Base-by-base conservation (phyloP, 2,329 filamentous ascomycete genomes). In the Zarea fungicola region DNA sequence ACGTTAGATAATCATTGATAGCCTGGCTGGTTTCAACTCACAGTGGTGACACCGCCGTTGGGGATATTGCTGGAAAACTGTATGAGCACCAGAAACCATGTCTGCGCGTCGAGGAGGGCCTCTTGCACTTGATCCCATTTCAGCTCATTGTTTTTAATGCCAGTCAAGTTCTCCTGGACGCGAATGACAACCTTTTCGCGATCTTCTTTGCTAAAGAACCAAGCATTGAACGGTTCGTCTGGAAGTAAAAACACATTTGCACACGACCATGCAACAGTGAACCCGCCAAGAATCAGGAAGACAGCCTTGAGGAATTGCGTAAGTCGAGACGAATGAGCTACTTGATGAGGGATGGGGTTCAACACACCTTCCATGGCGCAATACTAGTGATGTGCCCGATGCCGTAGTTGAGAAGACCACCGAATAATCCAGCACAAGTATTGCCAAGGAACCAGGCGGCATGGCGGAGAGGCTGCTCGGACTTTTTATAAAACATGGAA, bases 11-110 rank as follows among this genome's bases (percentile, higher is more conserved):
- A 4, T 22, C 13, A 6, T 13, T 5, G 14, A 9, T 18, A 11
- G 14, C 16, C 13, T 14, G 40, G 26, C 40, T 6, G 19, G 8
- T 32, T 11, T 42, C 18, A 18, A 52, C 43, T 37, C 37, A 26
- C 43, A 5, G 77, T 79, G 0, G 73, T 71, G 29, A 82, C 80
- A 3, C 79, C 78, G 1, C 79, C 78, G 43, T 73, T 78, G 0
- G 78, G 73, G 19, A 84, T 63, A 1, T 62, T 65, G 9, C 2
- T 41, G 5, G 1, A 5, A 0, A 2, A 6, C 2, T 74, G 49
- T 73, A 63, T 1, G 58, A 53, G 36, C 71, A 71, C 66, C 67
- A 72, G 1, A 4, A 65, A 60, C 65, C 67, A 73, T 0, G 70
- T 72, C 55, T 73, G 72, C 1, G 59, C n/a, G 39, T 74, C 71